A percentile compares a stretch with the other conserved stretches of the same genome.
Evolutionary conservation across 306 rosid genomes (phyloP).

Genomic region (Pyrus pyrifolia): DNA sequence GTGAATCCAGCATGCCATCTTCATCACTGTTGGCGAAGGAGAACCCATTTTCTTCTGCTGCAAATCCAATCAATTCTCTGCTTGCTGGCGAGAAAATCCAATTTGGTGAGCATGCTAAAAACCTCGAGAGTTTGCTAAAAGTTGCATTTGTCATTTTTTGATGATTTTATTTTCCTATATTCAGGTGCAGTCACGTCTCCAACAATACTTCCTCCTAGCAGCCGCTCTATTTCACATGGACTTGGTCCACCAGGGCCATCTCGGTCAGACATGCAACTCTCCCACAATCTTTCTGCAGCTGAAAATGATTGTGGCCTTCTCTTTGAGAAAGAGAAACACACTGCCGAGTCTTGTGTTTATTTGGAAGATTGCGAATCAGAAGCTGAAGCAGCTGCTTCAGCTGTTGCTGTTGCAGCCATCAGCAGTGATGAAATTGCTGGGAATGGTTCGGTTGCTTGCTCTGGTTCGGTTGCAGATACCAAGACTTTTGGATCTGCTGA

Average conservation of each 20-base stretch:
- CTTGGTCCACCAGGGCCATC: constrained; percentile 60
- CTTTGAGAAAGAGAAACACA: constrained; percentile 67
- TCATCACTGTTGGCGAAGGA: constrained; percentile 74
- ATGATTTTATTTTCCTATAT: constrained; percentile 10
- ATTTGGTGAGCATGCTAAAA: constrained; percentile 59
- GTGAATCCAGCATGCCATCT: constrained; percentile 53
- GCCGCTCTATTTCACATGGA: constrained; percentile 52
- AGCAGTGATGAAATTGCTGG: constrained; percentile 76
- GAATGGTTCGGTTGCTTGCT: constrained; percentile 48
- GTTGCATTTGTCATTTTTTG: constrained; percentile 9
- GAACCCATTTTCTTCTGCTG: constrained; percentile 52
- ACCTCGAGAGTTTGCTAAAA: background rate
- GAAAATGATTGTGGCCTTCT: constrained; percentile 61
- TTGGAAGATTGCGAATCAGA: constrained; percentile 85
- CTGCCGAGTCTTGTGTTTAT: constrained; percentile 44
- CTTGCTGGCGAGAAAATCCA: constrained; percentile 99
- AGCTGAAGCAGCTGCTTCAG: constrained; percentile 98
- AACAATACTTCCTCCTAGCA: constrained; percentile 62
- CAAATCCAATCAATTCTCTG: constrained; percentile 77
- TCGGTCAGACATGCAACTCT: constrained; percentile 55
- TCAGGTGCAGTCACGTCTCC: constrained; percentile 97
- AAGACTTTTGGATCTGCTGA: constrained; percentile 46
- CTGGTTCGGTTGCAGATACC: constrained; percentile 56
- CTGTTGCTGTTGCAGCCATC: constrained; percentile 95
- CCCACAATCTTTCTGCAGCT: constrained; percentile 51